phyloP scores from a whole-genome alignment of 176 grass and related monocot genomes.

The Eleusine indica region DNA sequence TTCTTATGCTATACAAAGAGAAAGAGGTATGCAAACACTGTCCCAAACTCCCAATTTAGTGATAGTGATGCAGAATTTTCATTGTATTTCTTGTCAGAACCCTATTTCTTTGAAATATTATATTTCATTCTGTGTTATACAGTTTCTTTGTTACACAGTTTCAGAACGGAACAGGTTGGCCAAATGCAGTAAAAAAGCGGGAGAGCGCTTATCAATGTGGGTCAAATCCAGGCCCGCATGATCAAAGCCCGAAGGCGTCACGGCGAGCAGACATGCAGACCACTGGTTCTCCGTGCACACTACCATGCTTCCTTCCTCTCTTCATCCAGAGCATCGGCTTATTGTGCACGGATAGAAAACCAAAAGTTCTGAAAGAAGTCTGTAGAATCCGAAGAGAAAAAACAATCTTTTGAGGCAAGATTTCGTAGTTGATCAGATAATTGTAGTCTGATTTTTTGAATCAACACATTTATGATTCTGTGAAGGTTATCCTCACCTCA shows the following conservation, averaged over 20 bases:
- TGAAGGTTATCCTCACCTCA: constrained; percentile 72
- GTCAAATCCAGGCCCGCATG: constrained; percentile 76
- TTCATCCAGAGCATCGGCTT: constrained; percentile 92
- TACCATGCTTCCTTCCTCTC: constrained; percentile 89
- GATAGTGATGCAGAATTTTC: too few relatives aligned
- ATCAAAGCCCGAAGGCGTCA: constrained; percentile 89
- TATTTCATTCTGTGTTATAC: too few relatives aligned
- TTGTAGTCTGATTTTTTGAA: constrained; percentile 82
- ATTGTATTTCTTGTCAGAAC: too few relatives aligned
- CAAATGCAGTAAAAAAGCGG: too few relatives aligned
- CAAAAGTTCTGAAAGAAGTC: neutral
- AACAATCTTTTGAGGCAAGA: neutral
- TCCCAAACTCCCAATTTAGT: too few relatives aligned
- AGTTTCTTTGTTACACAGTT: too few relatives aligned
- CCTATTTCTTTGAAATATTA: too few relatives aligned
- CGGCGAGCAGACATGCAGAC: constrained; percentile 85
- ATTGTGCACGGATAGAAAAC: constrained; percentile 49
- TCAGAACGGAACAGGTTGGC: too few relatives aligned
- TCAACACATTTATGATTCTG: constrained; percentile 74
- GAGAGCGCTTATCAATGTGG: constrained; percentile 18
- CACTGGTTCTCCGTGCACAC: constrained; percentile 61
- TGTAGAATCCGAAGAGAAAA: neutral
- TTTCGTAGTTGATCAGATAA: constrained; percentile 81
- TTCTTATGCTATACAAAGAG: too few relatives aligned
- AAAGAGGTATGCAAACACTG: too few relatives aligned